phyloP scores from a whole-genome alignment of 768 basidiomycete genomes.

The Tulasnella sp. region DNA sequence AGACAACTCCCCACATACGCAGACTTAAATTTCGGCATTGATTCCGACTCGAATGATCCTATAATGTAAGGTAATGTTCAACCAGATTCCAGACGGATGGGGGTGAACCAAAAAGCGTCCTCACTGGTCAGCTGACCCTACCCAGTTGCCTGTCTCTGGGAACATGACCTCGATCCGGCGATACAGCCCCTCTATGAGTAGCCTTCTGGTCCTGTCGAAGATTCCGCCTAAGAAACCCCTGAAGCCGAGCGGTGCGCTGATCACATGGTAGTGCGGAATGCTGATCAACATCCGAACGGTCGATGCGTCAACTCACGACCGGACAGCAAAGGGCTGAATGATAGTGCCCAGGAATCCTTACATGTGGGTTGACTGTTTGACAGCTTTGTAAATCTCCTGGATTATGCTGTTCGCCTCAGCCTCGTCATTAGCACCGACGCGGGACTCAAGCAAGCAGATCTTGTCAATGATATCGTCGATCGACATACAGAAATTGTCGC shows the following conservation, averaged over 20 bases:
- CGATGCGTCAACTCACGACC: neutral
- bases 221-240: slow-evolving; percentile 27
- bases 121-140: slow-evolving; percentile 46
- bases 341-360: too few relatives aligned
- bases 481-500: slow-evolving; percentile 47
- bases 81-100: neutral
- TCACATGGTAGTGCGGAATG: slow-evolving; percentile 47
- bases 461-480: slow-evolving; percentile 38
- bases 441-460: slow-evolving; percentile 40
- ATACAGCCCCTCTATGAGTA: slow-evolving; percentile 54
- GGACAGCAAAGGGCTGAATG: neutral
- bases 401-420: slow-evolving; percentile 26
- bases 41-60: slow-evolving; percentile 47
- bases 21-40: slow-evolving; percentile 37
- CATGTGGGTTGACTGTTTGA: slow-evolving; percentile 44
- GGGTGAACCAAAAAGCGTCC: slow-evolving; percentile 20
- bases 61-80: neutral
- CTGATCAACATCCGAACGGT: slow-evolving; percentile 24
- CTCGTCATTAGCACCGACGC: slow-evolving; percentile 26
- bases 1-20: neutral
- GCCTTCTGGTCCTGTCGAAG: slow-evolving; percentile 35
- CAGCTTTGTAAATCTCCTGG: slow-evolving; percentile 33
- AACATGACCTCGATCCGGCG: slow-evolving; percentile 49
- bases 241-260: slow-evolving; percentile 30
- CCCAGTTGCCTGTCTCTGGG: slow-evolving; percentile 50